These are phyloP conservation scores for Dothideomycetidae sp. DNA, from an alignment of 2,329 filamentous ascomycete species.

Conservation along the genomic window DNA sequence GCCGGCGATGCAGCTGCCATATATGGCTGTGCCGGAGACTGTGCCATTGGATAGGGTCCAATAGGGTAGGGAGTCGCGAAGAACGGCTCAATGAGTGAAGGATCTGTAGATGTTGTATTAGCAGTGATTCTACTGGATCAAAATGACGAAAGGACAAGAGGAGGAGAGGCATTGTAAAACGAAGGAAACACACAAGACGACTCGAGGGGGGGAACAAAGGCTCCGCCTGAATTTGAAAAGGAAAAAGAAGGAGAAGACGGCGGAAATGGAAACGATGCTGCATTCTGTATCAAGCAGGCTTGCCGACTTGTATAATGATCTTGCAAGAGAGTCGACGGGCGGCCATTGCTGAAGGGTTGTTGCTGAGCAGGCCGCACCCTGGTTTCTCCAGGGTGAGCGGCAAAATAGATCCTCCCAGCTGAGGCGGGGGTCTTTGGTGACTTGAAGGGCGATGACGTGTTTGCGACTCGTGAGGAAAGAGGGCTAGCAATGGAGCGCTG, in stretches of 20 bases:
- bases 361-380: no score
- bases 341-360: not conserved
- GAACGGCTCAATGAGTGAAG: constrained; percentile 43
- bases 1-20: constrained; percentile 47
- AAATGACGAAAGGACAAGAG: constrained; percentile 15
- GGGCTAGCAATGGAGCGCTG: constrained; percentile 6
- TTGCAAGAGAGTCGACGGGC: constrained; percentile 11
- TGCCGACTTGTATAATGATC: constrained; percentile 7
- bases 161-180: constrained; percentile 14
- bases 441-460: constrained; percentile 13
- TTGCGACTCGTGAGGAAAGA: constrained; percentile 1
- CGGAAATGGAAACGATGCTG: constrained; percentile 5
- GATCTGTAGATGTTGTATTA: constrained; percentile 30
- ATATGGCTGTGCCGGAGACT: constrained; percentile 27
- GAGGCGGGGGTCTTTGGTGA: constrained; percentile 18
- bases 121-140: constrained; percentile 6
- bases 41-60: constrained; percentile 27
- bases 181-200: constrained; percentile 30
- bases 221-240: constrained; percentile 24
- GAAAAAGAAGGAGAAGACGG: constrained; percentile 18
- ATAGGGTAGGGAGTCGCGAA: constrained; percentile 27
- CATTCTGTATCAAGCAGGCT: constrained; percentile 8
- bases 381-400: no score
- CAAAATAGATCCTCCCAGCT: constrained; percentile 10
- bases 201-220: constrained; percentile 24